Evolutionary conservation across 192 early-diverging fungal genomes (phyloP), one percentile per base, ranked within the genome.

Genomic region (Irineochytrium annulatum): DNA sequence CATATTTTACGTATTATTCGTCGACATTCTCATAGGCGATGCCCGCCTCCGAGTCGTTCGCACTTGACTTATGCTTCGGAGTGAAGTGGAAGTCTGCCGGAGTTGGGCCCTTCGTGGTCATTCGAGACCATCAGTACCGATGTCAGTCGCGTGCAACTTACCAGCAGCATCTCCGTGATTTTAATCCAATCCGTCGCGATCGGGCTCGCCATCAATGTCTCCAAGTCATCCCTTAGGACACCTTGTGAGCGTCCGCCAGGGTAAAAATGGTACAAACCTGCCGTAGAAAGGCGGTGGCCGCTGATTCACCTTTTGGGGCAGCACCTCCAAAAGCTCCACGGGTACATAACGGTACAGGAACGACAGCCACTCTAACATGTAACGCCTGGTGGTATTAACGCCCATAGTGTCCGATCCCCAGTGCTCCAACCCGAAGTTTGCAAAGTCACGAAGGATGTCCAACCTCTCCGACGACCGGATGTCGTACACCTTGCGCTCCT

Each of bases 31-130:
- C 24, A 24, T 49, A 49, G 8, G 46, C 46, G 17, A 49, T 49
- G 46, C 46, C 46, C 6, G 41, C 57, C 30, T 77, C 48, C 2
- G 43, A 53, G 24, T 85, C 81, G 52, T 86, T 87, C 34, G 93
- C 86, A 67, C 92, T 96, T 39, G 86, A 79, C 68, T 89, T 92
- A 77, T 96, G 94, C 76, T 98, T 98, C 37, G 96, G 96, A 32
- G 92, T 76, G 69, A 98, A 98, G 13, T 69, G 71, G 76, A 97
- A 98, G 56, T 70, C 80, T 4, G 83, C 86, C 32, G 92, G 92
- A 2, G 91, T 88, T 33, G 89, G 87, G 16, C 93, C 94, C 55
- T 64, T 20, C 2, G 8, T 43, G n/a, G 1, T n/a, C 0, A 61
- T 20, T 6, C 6, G 43, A 60, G 20, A 48, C 6, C 28, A 32